Base-by-base conservation (phyloP, 495 filamentous ascomycete genomes). In the Tuber brumale region DNA sequence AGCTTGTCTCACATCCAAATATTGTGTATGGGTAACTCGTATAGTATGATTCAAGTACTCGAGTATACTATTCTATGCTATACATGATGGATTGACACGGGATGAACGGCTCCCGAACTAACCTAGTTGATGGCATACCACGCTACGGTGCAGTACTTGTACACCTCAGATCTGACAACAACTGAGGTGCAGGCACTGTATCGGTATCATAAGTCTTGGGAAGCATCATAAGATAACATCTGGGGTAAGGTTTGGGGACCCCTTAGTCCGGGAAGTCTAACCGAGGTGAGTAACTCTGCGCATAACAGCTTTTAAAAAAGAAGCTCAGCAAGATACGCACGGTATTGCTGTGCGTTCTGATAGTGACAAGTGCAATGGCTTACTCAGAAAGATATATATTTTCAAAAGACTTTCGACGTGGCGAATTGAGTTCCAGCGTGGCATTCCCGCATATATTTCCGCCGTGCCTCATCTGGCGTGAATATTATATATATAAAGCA, bases 141-240 rank as follows among this genome's bases (percentile, higher is more conserved):
- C 57, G 31, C 57, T n/a, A 61, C 51, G 9, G n/a, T 14, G 10
- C 46, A 48, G 46, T 48, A 21, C 46, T 48, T 23, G n/a, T 27
- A 57, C 48, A 57, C 51, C 51, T 31, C n/a, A 61, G 51, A 61
- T 66, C 57, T 35, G 57, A 66, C 27, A 66, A 66, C 57, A 66
- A 31, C 27, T 6, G 27, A 35, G 27, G 27, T 18, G 51, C 51
- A 27, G n/a, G 51, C n/a, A n/a, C n/a, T n/a, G n/a, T 27, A 61
- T 14, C 18, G 45, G 45, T 45, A 46, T 21, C 18, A 23, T 19
- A 23, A 23, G 46, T 27, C 10, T 31, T 61, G 12, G 57, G 57
- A 66, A 19, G 57, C 57, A 35, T 31, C 10, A 27, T 14, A 61
- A 27, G 3, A 66, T 35, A 66, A 3, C 57, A 66, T 35, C 27